These are phyloP conservation scores for Phaeosphaeria sp. DNA, from an alignment of 2,329 filamentous ascomycete species.

Conservation along the genomic window DNA sequence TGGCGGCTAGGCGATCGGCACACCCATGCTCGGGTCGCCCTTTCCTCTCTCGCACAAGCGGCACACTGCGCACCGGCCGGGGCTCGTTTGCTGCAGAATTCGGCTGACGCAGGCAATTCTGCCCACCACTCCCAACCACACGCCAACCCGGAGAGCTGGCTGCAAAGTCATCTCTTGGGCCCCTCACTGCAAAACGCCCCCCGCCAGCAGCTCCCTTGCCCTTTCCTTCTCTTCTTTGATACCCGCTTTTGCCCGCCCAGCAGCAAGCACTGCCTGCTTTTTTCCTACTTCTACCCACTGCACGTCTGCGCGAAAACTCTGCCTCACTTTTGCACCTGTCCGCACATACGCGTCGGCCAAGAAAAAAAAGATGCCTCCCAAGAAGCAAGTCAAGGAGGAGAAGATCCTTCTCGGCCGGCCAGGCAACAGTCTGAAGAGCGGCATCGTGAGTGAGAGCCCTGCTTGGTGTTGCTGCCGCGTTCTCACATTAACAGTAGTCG, in stretches of 20 bases:
- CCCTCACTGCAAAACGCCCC: conserved; percentile 41
- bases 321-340: conserved; percentile 52
- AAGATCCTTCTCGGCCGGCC: conserved; percentile 95
- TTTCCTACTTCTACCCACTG: conserved; percentile 43
- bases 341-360: conserved; percentile 64
- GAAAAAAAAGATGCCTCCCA: conserved; percentile 88
- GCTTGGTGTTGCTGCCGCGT: conserved; percentile 37
- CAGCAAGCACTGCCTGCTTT: conserved; percentile 57
- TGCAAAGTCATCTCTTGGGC: conserved; percentile 43
- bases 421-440: conserved; percentile 98
- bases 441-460: conserved; percentile 81
- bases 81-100: conserved; percentile 21
- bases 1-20: conserved; percentile 5
- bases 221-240: conserved; percentile 57
- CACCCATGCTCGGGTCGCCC: conserved; percentile 10
- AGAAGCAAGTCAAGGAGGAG: conserved; percentile 90
- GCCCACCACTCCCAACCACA: conserved; percentile 18
- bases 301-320: conserved; percentile 39
- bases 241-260: conserved; percentile 59
- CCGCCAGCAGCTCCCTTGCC: conserved; percentile 48
- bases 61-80: conserved; percentile 4
- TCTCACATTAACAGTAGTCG: conserved; percentile 53
- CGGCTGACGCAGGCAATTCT: conserved; percentile 11
- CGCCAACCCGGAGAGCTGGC: conserved; percentile 31
- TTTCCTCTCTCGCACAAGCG: conserved; percentile 17